These are phyloP conservation scores for Penicillium dipodomyicola DNA, from an alignment of 495 filamentous ascomycete species.

Conservation along the genomic window DNA sequence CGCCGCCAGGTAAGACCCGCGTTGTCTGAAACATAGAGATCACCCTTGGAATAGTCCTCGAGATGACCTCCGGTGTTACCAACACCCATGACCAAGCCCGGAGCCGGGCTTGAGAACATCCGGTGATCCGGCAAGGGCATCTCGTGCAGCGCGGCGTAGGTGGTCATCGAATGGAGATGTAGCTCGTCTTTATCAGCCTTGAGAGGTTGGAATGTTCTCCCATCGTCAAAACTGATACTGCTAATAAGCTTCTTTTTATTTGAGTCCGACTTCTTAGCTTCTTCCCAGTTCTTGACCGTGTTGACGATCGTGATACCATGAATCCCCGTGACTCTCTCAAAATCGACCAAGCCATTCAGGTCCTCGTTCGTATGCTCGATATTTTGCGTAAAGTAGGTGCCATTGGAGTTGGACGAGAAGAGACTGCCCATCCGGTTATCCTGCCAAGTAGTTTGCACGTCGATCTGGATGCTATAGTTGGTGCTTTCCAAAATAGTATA, in stretches of 20 bases:
- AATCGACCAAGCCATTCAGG: conserved; percentile 70
- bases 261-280: conserved; percentile 55
- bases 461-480: conserved; percentile 94
- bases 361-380: conserved; percentile 88
- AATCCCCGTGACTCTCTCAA: conserved; percentile 85
- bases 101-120: conserved; percentile 92
- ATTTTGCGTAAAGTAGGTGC: conserved; percentile 90
- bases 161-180: conserved; percentile 88
- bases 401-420: conserved; percentile 93
- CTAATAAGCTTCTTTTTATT: conserved; percentile 65
- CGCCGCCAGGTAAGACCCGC: conserved; percentile 80
- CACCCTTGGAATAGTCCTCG: conserved; percentile 60
- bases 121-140: conserved; percentile 66
- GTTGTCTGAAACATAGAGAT: conserved; percentile 86
- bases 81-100: conserved; percentile 87
- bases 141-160: conserved; percentile 35
- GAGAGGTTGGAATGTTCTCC: conserved; percentile 68
- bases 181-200: conserved; percentile 59
- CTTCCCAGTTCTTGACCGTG: conserved; percentile 79
- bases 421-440: conserved; percentile 75
- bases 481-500: conserved; percentile 95
- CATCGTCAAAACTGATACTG: conserved; percentile 91
- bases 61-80: conserved; percentile 82
- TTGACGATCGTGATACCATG: conserved; percentile 92
- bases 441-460: conserved; percentile 70